Evolutionary conservation across 495 filamentous ascomycete genomes (phyloP).

Genomic region (Aspergillus bridgeri): DNA sequence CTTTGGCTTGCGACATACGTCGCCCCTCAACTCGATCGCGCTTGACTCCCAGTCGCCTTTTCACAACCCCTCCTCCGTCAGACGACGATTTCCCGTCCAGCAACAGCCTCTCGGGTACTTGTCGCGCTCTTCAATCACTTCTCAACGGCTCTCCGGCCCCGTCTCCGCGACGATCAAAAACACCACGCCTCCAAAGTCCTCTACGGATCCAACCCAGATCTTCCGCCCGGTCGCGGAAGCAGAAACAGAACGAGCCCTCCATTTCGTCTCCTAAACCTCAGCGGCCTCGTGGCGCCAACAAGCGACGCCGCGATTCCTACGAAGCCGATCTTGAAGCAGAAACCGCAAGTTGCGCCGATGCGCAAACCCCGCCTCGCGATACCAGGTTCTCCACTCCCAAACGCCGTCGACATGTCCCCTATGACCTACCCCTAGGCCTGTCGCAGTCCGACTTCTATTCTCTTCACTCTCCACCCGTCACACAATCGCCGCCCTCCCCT

Average conservation of each 20-base stretch:
- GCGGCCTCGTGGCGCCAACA: conserved; percentile 51
- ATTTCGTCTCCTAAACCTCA: conserved; percentile 27
- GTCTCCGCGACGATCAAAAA: conserved; percentile 34
- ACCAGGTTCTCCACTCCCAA: conserved; percentile 62
- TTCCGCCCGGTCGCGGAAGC: conserved; percentile 42
- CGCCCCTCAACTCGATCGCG: conserved; percentile 39
- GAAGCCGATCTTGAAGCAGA: conserved; percentile 50
- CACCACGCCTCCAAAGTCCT: conserved; percentile 49
- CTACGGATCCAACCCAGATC: conserved; percentile 49
- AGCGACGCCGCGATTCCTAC: conserved; percentile 55
- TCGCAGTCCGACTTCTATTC: conserved; percentile 61
- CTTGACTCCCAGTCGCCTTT: conserved; percentile 58
- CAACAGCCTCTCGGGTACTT: conserved; percentile 61
- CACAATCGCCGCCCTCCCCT: conserved; percentile 36
- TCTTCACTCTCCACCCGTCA: conserved; percentile 44
- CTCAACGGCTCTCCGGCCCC: conserved; percentile 46
- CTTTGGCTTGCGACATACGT: conserved; percentile 64
- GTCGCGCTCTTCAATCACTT: conserved; percentile 68
- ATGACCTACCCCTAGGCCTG: conserved; percentile 64
- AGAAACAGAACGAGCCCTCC: conserved; percentile 9
- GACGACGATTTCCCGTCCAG: conserved; percentile 50
- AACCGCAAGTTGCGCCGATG: conserved; percentile 29
- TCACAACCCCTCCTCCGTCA: conserved; percentile 59
- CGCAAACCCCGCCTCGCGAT: conserved; percentile 16
- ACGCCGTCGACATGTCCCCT: conserved; percentile 61